Conservation (phyloP, 176 grass and related monocot species). For the barley (Hordeum vulgare) region MorexV3_pseudomolecules_assembly NC_058518.1:476629821-476630320, state of each 20-base stretch:
- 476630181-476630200: not conserved
- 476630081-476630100: not conserved
- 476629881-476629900: not conserved
- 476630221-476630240: not conserved
- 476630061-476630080: not conserved
- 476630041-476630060: too few relatives aligned
- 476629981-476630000: not conserved
- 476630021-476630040: not conserved
- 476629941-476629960: not conserved
- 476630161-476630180: not conserved
- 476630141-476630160: not conserved
- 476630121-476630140: not conserved
- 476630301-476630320: not conserved
- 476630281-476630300: not conserved
- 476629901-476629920: not conserved
- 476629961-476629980: not conserved
- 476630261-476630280: not conserved
- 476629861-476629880: not conserved
- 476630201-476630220: not conserved
- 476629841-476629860: not conserved
- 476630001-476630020: not conserved
- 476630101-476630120: too few relatives aligned
- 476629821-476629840: not conserved
- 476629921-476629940: not conserved
- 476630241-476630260: not conserved